Evolutionary conservation across 192 early-diverging fungal species (phyloP).

Genomic region (Gonapodya sp.): DNA sequence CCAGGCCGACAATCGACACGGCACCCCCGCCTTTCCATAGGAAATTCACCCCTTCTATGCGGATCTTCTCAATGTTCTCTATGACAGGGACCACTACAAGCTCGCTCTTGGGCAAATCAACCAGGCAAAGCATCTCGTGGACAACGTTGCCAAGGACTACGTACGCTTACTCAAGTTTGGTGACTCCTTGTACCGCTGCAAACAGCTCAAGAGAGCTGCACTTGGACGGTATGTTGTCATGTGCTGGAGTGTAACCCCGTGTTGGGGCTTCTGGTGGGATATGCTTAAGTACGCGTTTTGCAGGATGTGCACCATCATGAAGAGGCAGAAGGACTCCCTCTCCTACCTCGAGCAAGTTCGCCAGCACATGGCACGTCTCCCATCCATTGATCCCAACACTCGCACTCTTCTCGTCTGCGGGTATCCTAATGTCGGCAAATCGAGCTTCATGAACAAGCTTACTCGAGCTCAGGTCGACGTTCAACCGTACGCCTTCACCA

Average conservation of each 20-base stretch:
- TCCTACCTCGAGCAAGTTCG: conserved; percentile 98
- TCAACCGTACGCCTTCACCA: conserved; percentile 99
- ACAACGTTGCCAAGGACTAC: conserved; percentile 96
- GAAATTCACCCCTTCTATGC: conserved; percentile 99
- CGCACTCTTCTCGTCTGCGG: conserved; percentile 97
- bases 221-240: conserved; percentile 56
- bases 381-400: conserved; percentile 99
- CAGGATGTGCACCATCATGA: conserved; percentile 99
- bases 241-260: conserved; percentile 6
- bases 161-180: conserved; percentile 95
- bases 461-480: conserved; percentile 99
- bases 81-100: conserved; percentile 99
- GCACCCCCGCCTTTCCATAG: conserved; percentile 24
- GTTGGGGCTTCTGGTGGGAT: neutral
- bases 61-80: conserved; percentile 99
- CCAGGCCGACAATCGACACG: neutral
- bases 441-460: conserved; percentile 96
- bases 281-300: neutral
- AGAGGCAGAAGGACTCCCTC: conserved; percentile 93
- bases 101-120: conserved; percentile 96
- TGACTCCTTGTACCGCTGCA: conserved; percentile 98
- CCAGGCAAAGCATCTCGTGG: conserved; percentile 93
- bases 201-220: conserved; percentile 96
- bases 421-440: conserved; percentile 99
- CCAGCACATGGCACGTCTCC: conserved; percentile 96